Evolutionary conservation across 495 filamentous ascomycete genomes (phyloP).

Genomic region (Aspergillus avenaceus): DNA sequence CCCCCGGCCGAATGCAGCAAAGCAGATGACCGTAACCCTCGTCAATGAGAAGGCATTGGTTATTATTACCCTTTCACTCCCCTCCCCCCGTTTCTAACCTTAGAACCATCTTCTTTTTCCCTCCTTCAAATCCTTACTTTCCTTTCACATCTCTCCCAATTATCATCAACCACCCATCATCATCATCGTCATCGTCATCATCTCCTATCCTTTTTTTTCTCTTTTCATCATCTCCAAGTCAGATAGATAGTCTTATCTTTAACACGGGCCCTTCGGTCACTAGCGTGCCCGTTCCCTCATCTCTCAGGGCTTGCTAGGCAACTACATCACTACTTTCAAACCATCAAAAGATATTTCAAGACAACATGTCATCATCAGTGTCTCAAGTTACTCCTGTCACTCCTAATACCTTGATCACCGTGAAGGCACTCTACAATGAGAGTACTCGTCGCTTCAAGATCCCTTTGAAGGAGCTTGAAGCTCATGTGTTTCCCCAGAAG

Average conservation of each 20-base stretch:
- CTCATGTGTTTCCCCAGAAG: conserved; percentile 74
- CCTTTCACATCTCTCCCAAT: background rate
- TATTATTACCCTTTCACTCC: conserved; percentile 17
- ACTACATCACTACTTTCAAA: background rate
- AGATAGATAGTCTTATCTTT: background rate
- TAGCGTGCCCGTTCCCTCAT: conserved; percentile 2
- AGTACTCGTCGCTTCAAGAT: conserved; percentile 86
- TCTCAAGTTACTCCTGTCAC: conserved; percentile 35
- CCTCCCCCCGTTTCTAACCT: conserved; percentile 11
- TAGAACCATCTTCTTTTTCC: too few relatives aligned
- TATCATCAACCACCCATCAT: conserved; percentile 1
- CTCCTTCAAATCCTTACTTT: background rate
- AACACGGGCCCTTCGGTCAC: background rate
- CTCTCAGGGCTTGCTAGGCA: background rate
- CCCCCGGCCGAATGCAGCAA: conserved; percentile 8
- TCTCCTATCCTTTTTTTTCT: conserved; percentile 3
- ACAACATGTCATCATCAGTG: conserved; percentile 32
- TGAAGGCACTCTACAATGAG: conserved; percentile 74
- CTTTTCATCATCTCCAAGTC: background rate
- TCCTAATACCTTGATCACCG: conserved; percentile 73
- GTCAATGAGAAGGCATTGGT: conserved; percentile 9
- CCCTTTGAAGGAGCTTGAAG: conserved; percentile 77
- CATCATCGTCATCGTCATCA: background rate
- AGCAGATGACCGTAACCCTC: conserved; percentile 19
- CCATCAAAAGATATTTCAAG: background rate